These are phyloP conservation scores for Calycina herbarum DNA, from an alignment of 2,329 filamentous ascomycete genomes.

Conservation along the genomic window DNA sequence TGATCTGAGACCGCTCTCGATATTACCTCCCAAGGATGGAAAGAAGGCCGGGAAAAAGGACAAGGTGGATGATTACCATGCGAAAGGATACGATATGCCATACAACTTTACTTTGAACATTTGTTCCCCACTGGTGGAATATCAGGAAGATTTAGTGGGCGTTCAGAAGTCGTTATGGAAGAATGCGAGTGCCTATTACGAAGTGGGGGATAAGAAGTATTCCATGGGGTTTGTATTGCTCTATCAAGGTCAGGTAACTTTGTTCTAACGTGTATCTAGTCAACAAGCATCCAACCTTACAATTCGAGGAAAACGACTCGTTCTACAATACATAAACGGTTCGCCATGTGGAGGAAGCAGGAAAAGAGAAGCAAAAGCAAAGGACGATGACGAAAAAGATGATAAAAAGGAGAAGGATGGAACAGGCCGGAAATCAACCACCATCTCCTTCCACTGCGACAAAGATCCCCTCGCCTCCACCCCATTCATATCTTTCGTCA, in stretches of 20 bases:
- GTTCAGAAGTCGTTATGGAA: conserved; percentile 60
- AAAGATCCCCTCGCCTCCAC: conserved; percentile 69
- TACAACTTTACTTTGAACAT: conserved; percentile 85
- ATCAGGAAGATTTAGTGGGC: conserved; percentile 62
- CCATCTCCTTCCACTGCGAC: conserved; percentile 93
- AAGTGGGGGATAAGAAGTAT: conserved; percentile 63
- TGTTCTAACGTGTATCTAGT: conserved; percentile 41
- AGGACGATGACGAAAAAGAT: conserved; percentile 35
- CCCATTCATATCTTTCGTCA: conserved; percentile 80
- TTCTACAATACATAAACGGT: conserved; percentile 74
- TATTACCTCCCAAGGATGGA: conserved; percentile 28
- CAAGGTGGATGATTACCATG: conserved; percentile 60
- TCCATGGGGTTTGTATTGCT: conserved; percentile 67
- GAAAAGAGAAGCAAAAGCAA: conserved; percentile 29
- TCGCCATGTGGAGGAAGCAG: conserved; percentile 66
- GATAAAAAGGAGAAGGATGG: conserved; percentile 36
- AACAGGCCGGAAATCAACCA: conserved; percentile 69
- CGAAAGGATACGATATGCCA: conserved; percentile 73
- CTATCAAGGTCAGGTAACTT: conserved; percentile 11
- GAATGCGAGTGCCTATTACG: conserved; percentile 80
- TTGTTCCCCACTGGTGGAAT: conserved; percentile 72
- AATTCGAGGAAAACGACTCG: conserved; percentile 69
- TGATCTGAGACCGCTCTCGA: conserved; percentile 37
- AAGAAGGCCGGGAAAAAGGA: conserved; percentile 50
- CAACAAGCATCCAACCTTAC: conserved; percentile 55